phyloP scores from a whole-genome alignment of 2,329 filamentous ascomycete genomes.

The Mollisia scopiformis region DNA sequence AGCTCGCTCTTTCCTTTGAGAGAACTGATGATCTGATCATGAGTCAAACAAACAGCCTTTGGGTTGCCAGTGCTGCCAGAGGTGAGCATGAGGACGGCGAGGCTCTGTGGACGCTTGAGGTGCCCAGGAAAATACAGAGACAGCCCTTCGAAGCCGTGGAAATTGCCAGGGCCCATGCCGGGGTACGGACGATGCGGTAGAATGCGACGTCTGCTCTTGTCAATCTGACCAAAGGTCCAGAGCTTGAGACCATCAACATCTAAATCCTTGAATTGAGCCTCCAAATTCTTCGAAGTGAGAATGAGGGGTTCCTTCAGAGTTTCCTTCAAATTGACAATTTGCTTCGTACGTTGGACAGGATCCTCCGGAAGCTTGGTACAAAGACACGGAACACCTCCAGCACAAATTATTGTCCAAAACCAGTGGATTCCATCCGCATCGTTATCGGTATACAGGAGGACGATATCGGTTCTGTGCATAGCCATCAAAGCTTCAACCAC shows the following conservation, averaged over 20 bases:
- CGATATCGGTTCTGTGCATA: slow-evolving; percentile 5
- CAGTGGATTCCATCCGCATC: slow-evolving; percentile 39
- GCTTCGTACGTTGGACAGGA: slow-evolving; percentile 30
- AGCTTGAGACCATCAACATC: slow-evolving; percentile 9
- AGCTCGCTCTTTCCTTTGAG: slow-evolving; percentile 13
- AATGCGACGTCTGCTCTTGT: background rate
- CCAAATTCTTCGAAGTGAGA: slow-evolving; percentile 26
- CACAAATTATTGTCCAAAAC: slow-evolving; percentile 45
- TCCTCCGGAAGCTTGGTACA: slow-evolving; percentile 39
- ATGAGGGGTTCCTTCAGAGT: slow-evolving; percentile 32
- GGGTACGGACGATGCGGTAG: background rate
- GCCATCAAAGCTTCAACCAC: background rate
- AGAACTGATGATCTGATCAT: slow-evolving; percentile 46
- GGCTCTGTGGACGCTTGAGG: slow-evolving; percentile 12
- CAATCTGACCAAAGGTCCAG: background rate
- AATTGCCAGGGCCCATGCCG: background rate
- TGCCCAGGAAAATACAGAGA: background rate
- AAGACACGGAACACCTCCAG: slow-evolving; percentile 42
- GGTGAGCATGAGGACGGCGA: slow-evolving; percentile 51
- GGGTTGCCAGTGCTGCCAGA: slow-evolving; percentile 54
- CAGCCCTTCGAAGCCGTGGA: background rate
- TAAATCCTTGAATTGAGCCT: slow-evolving; percentile 19
- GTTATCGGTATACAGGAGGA: slow-evolving; percentile 40
- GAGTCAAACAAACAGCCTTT: slow-evolving; percentile 51
- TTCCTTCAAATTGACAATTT: slow-evolving; percentile 35